Evolutionary conservation across 2,329 filamentous ascomycete genomes (phyloP).

Genomic region (Aaosphaeria arxii): DNA sequence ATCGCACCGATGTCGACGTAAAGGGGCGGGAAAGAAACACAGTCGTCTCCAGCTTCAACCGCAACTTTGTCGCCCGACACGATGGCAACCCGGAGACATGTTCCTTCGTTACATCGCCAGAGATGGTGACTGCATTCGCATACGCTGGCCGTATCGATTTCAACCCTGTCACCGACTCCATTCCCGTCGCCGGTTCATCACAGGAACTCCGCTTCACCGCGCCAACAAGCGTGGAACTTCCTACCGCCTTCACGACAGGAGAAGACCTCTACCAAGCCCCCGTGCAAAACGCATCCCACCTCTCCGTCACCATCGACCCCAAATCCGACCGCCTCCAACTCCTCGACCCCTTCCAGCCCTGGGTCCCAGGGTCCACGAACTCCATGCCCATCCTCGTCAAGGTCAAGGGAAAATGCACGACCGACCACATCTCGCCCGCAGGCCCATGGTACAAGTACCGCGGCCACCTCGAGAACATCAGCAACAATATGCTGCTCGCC

Average conservation of each 20-base stretch:
- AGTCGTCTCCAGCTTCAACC: conserved; percentile 36
- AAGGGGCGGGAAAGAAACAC: conserved; percentile 26
- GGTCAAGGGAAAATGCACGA: conserved; percentile 39
- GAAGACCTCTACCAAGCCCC: conserved; percentile 24
- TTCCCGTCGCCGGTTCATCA: conserved; percentile 7
- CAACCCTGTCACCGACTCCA: conserved; percentile 26
- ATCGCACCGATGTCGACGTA: conserved; percentile 28
- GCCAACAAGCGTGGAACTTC: conserved; percentile 24
- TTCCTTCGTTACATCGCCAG: conserved; percentile 49
- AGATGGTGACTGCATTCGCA: conserved; percentile 41
- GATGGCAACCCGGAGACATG: conserved; percentile 45
- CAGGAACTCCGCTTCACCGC: conserved; percentile 21
- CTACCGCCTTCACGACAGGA: conserved; percentile 17
- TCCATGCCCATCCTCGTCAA: conserved; percentile 32
- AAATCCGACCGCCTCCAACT: conserved; percentile 23
- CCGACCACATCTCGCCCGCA: conserved; percentile 40
- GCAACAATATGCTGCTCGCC: conserved; percentile 36
- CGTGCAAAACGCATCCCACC: conserved; percentile 10
- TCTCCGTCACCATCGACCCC: conserved; percentile 23
- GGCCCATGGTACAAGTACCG: conserved; percentile 41
- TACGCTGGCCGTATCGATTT: conserved; percentile 19
- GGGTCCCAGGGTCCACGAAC: conserved; percentile 18
- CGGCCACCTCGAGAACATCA: conserved; percentile 40
- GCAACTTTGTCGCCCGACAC: conserved; percentile 38
- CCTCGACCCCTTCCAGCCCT: conserved; percentile 15